phyloP scores from a whole-genome alignment of 2,329 filamentous ascomycete species.

The Pleoardoris graminearum region DNA sequence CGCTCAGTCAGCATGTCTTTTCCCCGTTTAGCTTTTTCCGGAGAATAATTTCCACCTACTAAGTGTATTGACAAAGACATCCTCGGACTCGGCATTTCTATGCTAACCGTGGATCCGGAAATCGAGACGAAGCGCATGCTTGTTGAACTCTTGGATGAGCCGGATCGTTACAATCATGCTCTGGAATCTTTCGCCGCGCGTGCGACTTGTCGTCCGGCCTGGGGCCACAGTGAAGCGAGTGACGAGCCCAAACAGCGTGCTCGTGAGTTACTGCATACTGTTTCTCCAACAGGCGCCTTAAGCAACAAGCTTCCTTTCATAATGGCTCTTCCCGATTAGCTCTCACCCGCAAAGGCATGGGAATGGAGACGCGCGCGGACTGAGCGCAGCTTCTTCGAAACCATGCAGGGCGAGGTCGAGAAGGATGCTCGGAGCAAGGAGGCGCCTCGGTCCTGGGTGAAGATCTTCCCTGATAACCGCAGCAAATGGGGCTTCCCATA shows the following conservation, averaged over 20 bases:
- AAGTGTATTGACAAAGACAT: no score
- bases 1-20: no score
- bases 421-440: conserved; percentile 40
- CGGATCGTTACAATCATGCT: conserved; percentile 48
- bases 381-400: conserved; percentile 50
- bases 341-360: conserved; percentile 50
- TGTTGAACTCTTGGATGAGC: conserved; percentile 50
- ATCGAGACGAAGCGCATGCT: conserved; percentile 46
- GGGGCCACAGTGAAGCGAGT: conserved; percentile 50
- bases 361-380: conserved; percentile 49
- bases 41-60: no score
- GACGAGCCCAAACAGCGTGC: conserved; percentile 54
- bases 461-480: conserved; percentile 47
- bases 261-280: conserved; percentile 51
- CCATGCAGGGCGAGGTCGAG: conserved; percentile 49
- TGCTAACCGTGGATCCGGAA: no score
- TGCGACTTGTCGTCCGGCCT: conserved; percentile 53
- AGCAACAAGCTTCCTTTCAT: conserved; percentile 52
- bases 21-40: no score
- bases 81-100: no score
- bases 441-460: conserved; percentile 49
- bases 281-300: conserved; percentile 52
- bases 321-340: conserved; percentile 50
- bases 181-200: conserved; percentile 52
- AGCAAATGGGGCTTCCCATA: conserved; percentile 47